Conservation (phyloP, 768 basidiomycete genomes). For the Tricholoma saponaceum region DNA sequence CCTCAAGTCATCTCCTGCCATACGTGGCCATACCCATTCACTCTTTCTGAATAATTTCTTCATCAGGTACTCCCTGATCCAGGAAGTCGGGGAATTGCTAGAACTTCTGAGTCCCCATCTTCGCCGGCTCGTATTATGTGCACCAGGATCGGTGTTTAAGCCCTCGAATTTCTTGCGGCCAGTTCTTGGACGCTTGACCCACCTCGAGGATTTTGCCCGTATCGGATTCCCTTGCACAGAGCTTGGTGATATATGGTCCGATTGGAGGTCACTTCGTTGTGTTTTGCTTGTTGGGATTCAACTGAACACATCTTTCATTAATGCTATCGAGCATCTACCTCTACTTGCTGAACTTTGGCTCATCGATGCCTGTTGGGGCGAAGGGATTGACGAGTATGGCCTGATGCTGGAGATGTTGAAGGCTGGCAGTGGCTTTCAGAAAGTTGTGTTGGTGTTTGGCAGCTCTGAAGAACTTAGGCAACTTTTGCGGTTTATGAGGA, state of each 20-base stretch:
- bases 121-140: conserved; percentile 11
- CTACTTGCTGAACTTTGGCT: conserved; percentile 9
- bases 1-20: conserved; percentile 1
- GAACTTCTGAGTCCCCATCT: conserved; percentile 5
- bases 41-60: conserved; percentile 1
- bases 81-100: conserved; percentile 6
- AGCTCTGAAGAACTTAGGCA: background rate
- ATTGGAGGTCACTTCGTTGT: conserved; percentile 10
- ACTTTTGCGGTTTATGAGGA: background rate
- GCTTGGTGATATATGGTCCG: conserved; percentile 4
- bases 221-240: conserved; percentile 12
- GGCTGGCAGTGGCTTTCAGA: background rate
- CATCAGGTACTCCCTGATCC: background rate
- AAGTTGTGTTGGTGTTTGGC: background rate
- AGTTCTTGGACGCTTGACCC: conserved; percentile 7
- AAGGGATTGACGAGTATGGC: conserved; percentile 4
- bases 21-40: conserved; percentile 3
- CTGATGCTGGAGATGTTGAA: background rate
- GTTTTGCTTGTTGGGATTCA: conserved; percentile 11
- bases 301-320: conserved; percentile 9
- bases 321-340: conserved; percentile 2
- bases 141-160: conserved; percentile 6
- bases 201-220: conserved; percentile 11
- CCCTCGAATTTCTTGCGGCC: conserved; percentile 2
- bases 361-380: conserved; percentile 14